Base-by-base conservation (phyloP, 495 filamentous ascomycete species). In the Trichodelitschia bisporula region DNA sequence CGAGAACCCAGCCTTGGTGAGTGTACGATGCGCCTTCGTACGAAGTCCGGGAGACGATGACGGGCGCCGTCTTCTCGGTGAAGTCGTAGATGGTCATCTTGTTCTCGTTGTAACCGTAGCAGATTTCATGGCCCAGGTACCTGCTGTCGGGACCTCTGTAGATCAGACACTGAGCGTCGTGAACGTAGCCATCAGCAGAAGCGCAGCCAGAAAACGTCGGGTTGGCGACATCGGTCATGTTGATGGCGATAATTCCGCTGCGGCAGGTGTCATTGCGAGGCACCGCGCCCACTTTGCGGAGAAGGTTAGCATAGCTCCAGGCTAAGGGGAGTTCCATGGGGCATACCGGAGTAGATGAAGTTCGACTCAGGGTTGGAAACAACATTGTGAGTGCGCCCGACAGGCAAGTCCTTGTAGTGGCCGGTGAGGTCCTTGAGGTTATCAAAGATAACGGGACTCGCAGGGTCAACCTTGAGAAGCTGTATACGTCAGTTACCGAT, bases 1-100 rank as follows among this genome's bases (percentile, higher is more conserved):
- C 59, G 10, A 66, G 50, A 0, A 71, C 45, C 59, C 59, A 67
- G 17, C 66, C 66, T 48, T 71, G 66, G 47, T 70, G 66, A 1
- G 62, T 64, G 47, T 71, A 71, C 9, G 54, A 37, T 14, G 58
- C 59, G 19, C 66, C 66, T 18, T 55, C 51, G 42, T 71, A 71
- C 8, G 54, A 48, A 2, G 60, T 67, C 15, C 58, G 50, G 33
- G 62, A 66, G 38, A 71, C 56, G 29, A 68, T 41, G 32, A 34
- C 37, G 4, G 64, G 41, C 15, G 37, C 41, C n/a, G 25, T 37
- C 45, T 64, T 65, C 48, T 64, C 44, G 25, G 64, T 66, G 18
- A 69, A 57, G 41, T 71, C 64, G 39, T 62, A 61, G 35, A 55
- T 55, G 15, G 51, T 53, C 10, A 55, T 35, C 2, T 48, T 45